Percentiles rank a stretch among this genome's conserved stretches.
Conservation (phyloP, 371 early-diverging fungal genomes). For the Funneliformis caledonium region DNA sequence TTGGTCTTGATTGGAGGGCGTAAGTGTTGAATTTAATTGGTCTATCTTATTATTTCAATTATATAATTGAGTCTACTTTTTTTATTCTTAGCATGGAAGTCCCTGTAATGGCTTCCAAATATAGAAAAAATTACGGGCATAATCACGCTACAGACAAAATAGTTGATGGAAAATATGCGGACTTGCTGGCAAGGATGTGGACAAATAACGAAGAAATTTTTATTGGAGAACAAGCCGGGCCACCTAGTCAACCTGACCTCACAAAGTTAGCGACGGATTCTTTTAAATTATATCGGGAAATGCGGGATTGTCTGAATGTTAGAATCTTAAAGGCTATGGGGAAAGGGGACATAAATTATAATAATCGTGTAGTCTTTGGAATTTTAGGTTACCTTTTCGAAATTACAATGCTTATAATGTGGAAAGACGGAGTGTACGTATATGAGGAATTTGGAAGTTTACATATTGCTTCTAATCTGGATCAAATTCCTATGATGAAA, state of each 20-base stretch:
- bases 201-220: slow-evolving; percentile 32
- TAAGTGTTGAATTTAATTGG: too few species aligned
- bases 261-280: slow-evolving; percentile 31
- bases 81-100: slow-evolving; percentile 29
- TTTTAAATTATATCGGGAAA: slow-evolving; percentile 10
- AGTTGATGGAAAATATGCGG: slow-evolving; percentile 38
- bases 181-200: slow-evolving; percentile 21
- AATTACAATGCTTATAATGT: slow-evolving; percentile 32
- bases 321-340: slow-evolving; percentile 18
- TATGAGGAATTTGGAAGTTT: slow-evolving; percentile 26
- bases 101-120: slow-evolving; percentile 30
- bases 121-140: slow-evolving; percentile 33
- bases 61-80: too few species aligned
- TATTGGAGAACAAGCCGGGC: slow-evolving; percentile 36
- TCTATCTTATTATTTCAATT: too few species aligned
- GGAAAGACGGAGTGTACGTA: slow-evolving; percentile 28
- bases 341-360: slow-evolving; percentile 12
- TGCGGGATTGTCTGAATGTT: slow-evolving; percentile 27
- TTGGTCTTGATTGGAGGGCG: slow-evolving; percentile 12
- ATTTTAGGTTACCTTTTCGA: slow-evolving; percentile 26
- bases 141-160: slow-evolving; percentile 11
- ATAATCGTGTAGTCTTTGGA: slow-evolving; percentile 24
- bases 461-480: neutral
- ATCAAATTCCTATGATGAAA: slow-evolving; percentile 16
- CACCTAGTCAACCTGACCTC: slow-evolving; percentile 3